A percentile compares a stretch with the other conserved stretches of the same genome.
Conservation (phyloP, 1,139 yeast genomes). For the Fermentozyma sake region DNA sequence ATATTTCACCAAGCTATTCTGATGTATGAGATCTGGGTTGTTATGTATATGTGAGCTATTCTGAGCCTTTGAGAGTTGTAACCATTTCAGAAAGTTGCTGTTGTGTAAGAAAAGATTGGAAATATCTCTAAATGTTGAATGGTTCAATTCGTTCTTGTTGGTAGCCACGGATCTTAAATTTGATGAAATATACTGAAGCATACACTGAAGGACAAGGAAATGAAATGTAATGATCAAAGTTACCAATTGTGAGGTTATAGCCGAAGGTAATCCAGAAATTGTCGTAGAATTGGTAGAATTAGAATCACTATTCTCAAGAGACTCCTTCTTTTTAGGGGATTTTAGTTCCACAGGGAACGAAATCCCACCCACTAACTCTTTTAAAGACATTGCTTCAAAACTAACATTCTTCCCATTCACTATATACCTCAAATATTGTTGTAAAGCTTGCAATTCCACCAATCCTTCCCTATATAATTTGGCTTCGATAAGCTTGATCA, state of each 20-base stretch:
- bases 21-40: no score
- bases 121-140: slow-evolving; percentile 9
- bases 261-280: no score
- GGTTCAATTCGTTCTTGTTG: slow-evolving; percentile 9
- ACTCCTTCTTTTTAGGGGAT: no score
- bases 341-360: no score
- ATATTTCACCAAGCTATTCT: slow-evolving; percentile 9
- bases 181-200: slow-evolving; percentile 22
- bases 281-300: no score
- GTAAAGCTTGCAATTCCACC: slow-evolving; percentile 9
- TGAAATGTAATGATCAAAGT: slow-evolving; percentile 28
- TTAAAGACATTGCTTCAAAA: no score
- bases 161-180: slow-evolving; percentile 13
- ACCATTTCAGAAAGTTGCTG: slow-evolving; percentile 24
- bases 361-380: no score
- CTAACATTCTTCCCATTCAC: no score
- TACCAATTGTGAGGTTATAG: no score
- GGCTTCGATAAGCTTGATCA: slow-evolving; percentile 24
- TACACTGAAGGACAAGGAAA: slow-evolving; percentile 27
- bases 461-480: slow-evolving; percentile 15
- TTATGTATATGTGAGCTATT: background rate
- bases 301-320: no score
- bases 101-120: slow-evolving; percentile 18
- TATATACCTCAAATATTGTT: no score
- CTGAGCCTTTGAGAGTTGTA: slow-evolving; percentile 9